Evolutionary conservation across 345 rosid species (phyloP), one percentile per base, ranked within the genome.

Genomic region (Kandelia obovata): DNA sequence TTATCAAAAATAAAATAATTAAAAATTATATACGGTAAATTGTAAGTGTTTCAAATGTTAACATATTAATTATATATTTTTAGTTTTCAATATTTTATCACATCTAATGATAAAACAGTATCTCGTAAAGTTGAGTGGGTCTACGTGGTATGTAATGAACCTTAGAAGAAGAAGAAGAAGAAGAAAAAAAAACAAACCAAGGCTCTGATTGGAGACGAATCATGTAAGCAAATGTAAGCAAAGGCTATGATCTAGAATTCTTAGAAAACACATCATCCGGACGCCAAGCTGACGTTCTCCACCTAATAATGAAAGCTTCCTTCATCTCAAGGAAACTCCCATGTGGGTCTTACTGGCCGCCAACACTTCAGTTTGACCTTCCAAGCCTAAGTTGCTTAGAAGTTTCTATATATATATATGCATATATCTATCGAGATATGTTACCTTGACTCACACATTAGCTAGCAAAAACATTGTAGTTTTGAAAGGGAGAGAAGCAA

Each of bases 301-400:
- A 30, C n/a, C 1, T 3, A 56, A 26, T 7, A 32, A 53, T 6
- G 9, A 62, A 31, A 9, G 57, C 30, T 58, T n/a, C 5, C 76
- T 63, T 23, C 19, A 61, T 2, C 49, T 46, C 37, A 5, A 66
- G 83, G 78, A 80, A 80, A 60, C 68, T 51, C 17, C 52, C 59
- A 69, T 65, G 81, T 58, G 83, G 82, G 77, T 67, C 80, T 73
- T 71, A 69, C 58, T 69, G 82, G 85, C 87, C 66, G 75, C 83
- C 86, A 74, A 78, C 71, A 23, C 53, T 65, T 75, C 46, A 15
- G 61, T 80, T 80, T 84, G 88, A 86, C 88, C 80, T 77, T 61
- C 81, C 64, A 37, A 73, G 67, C 61, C 52, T 6, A 23, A 43
- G 21, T 2, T 28, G 20, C 35, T 46, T 6, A 3, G 20, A 27